Evolutionary conservation across 2,329 filamentous ascomycete genomes (phyloP), one percentile per base, ranked within the genome.

Genomic region (Calonectria multiphialidica): DNA sequence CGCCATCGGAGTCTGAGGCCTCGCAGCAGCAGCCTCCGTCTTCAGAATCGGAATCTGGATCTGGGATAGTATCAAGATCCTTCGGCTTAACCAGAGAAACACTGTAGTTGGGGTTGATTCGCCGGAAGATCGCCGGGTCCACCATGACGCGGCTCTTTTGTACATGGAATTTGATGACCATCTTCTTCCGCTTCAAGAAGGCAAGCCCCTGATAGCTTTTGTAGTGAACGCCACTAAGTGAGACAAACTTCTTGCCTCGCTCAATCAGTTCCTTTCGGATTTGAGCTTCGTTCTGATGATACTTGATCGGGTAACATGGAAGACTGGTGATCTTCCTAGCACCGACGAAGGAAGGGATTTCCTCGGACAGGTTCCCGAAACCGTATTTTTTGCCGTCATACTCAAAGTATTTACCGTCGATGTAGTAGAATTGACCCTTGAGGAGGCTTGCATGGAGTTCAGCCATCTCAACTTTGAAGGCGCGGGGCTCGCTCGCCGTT

Each of bases 361-460:
- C 91, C 44, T 92, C 90, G 13, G 90, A 87, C 79, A 95, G 90
- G 62, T 87, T 91, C 18, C 94, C 94, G 78, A 93, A 92, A 3
- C 95, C 95, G 80, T 96, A 97, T 8, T 90, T 88, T 81, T 97
- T 97, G 70, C 95, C 96, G 77, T 98, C 95, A 73, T 95, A 98
- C 79, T 98, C 95, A 30, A 98, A 89, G 77, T 97, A 98, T 81
- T 88, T 89, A 25, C 93, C 95, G 76, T 96, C 93, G 16, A 98
- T 88, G 75, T 88, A 90, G 83, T 96, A 97, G 84, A 90, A 96
- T 21, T 92, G 89, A 5, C 94, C 94, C 75, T 91, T 92, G 80
- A 94, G 88, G 78, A 96, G 91, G 42, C 88, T 91, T 50, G 84
- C 86, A 62, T 94, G 92, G 76, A 94, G 94, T 78, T 92, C 92